phyloP scores from a whole-genome alignment of 805 yeast genomes.

The Barnettozyma salicaria region DNA sequence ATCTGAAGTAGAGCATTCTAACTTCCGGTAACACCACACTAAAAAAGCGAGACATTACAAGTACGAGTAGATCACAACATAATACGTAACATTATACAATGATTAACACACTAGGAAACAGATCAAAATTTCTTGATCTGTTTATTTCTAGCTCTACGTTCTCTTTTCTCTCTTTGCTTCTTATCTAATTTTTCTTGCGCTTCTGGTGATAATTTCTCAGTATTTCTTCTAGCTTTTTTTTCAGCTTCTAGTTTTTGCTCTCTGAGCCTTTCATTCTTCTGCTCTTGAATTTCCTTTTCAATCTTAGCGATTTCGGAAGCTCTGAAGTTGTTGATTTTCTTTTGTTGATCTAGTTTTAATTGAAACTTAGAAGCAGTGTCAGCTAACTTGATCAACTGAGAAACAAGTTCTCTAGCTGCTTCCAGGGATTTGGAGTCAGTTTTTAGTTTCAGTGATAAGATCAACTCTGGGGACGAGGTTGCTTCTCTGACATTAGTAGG shows the following conservation, averaged over 20 bases:
- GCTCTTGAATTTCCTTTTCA: conserved; percentile 58
- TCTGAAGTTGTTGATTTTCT: conserved; percentile 74
- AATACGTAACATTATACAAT: background rate
- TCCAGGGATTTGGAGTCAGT: conserved; percentile 43
- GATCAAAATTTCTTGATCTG: conserved; percentile 21
- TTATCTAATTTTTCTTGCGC: conserved; percentile 75
- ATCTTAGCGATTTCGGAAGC: conserved; percentile 65
- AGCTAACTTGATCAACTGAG: conserved; percentile 51
- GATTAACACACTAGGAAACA: background rate
- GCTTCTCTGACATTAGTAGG: conserved; percentile 58
- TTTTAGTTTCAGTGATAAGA: conserved; percentile 50
- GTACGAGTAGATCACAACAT: background rate
- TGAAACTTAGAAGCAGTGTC: conserved; percentile 43
- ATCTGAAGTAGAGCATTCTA: no score
- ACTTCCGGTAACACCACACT: no score
- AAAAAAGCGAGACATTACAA: no score
- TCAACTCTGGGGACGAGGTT: conserved; percentile 42
- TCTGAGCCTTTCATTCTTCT: conserved; percentile 60
- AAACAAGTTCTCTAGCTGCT: conserved; percentile 44
- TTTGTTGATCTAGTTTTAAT: conserved; percentile 69
- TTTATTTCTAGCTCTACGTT: conserved; percentile 62
- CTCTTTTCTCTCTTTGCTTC: conserved; percentile 76
- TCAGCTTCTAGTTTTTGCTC: conserved; percentile 66
- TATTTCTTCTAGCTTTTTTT: conserved; percentile 54
- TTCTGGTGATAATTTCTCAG: conserved; percentile 57